A percentile compares a stretch with the other conserved stretches of the same genome.
Conservation (phyloP, 139 green algal genomes). For the Closterium sp. region DNA sequence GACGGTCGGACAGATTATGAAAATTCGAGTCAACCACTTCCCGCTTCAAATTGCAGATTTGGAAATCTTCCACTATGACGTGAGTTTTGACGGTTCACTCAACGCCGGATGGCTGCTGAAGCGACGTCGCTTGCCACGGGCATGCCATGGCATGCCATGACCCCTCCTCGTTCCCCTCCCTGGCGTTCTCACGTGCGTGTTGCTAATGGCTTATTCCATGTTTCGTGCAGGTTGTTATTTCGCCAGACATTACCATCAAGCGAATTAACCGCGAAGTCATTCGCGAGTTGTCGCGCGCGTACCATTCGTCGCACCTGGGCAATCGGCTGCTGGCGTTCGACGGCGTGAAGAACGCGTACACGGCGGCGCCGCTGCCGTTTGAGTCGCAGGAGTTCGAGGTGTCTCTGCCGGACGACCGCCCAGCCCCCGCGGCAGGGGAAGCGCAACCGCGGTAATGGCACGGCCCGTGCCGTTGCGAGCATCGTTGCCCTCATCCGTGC, state of each 20-base stretch:
- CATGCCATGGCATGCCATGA: too few relatives aligned
- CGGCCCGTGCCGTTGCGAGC: background rate
- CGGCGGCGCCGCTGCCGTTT: background rate
- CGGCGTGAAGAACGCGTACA: slow-evolving; percentile 15
- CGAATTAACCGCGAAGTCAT: slow-evolving; percentile 6
- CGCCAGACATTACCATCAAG: background rate
- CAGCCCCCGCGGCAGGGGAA: background rate
- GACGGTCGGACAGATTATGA: background rate
- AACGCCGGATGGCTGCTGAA: background rate
- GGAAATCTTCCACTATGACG: background rate
- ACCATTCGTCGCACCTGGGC: background rate
- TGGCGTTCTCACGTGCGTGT: background rate
- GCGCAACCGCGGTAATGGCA: background rate
- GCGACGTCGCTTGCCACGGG: background rate
- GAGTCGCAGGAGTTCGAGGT: background rate
- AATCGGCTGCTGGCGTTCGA: slow-evolving; percentile 5
- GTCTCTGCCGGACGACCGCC: background rate
- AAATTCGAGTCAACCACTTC: background rate
- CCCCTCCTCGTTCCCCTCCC: too few relatives aligned
- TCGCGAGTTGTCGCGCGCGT: background rate
- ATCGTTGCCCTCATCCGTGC: background rate
- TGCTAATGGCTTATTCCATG: background rate
- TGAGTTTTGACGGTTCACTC: background rate
- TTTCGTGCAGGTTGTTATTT: slow-evolving; percentile 7
- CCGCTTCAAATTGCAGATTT: background rate